A percentile compares a stretch with the other conserved stretches of the same genome.
Evolutionary conservation across 1,284 basidiomycete genomes (phyloP).

Genomic region (Fereydounia khargensis): DNA sequence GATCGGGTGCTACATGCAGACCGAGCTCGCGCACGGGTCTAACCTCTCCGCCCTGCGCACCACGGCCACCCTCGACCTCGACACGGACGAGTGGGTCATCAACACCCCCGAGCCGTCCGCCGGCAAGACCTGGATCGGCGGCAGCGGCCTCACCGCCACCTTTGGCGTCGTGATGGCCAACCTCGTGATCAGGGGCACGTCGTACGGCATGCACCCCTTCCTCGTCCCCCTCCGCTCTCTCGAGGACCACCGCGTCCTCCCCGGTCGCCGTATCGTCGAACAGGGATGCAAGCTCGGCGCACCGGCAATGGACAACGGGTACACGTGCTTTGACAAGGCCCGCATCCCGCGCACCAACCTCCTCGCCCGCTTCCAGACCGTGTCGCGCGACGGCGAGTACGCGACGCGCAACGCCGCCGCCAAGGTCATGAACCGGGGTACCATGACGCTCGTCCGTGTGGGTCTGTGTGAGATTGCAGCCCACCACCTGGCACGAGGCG

Average conservation of each 20-base stretch:
- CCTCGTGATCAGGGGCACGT: conserved; percentile 53
- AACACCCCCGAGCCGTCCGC: conserved; percentile 34
- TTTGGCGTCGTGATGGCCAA: conserved; percentile 45
- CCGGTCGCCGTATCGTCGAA: conserved; percentile 56
- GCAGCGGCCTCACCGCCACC: conserved; percentile 38
- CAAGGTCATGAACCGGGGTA: conserved; percentile 42
- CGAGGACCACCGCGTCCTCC: conserved; percentile 57
- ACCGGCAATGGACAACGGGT: conserved; percentile 57
- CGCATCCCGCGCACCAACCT: conserved; percentile 58
- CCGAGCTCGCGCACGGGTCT: conserved; percentile 42
- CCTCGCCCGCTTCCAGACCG: conserved; percentile 55
- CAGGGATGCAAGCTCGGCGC: conserved; percentile 58
- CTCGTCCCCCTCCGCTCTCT: conserved; percentile 58
- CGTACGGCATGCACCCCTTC: conserved; percentile 57
- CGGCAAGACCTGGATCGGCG: conserved; percentile 44
- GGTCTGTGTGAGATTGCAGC: conserved; percentile 56
- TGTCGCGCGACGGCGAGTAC: too few species aligned
- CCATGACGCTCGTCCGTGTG: conserved; percentile 53
- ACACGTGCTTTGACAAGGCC: conserved; percentile 46
- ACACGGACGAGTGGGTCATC: conserved; percentile 33
- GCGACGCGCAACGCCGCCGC: conserved; percentile 44
- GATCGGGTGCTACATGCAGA: conserved; percentile 45
- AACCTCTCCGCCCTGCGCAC: conserved; percentile 41
- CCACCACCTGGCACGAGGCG: conserved; percentile 55
- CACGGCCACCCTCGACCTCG: conserved; percentile 30